Conservation (phyloP, 2,329 filamentous ascomycete genomes). For the Rhinocladiella similis region DNA sequence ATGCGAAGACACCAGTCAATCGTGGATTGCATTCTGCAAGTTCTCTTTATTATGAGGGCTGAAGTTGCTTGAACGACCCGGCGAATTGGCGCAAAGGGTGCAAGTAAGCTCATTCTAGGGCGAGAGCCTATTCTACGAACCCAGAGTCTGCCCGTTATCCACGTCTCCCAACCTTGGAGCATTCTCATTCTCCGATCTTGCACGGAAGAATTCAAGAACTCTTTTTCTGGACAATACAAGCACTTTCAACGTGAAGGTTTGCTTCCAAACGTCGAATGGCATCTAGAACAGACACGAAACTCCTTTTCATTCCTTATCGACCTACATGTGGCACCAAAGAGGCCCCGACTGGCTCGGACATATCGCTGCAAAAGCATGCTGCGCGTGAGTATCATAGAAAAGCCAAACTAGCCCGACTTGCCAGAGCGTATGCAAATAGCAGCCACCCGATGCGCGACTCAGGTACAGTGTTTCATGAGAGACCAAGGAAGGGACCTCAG, state of each 20-base stretch:
- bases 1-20: no score
- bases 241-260: neutral
- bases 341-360: neutral
- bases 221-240: neutral
- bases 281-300: neutral
- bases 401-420: conserved; percentile 13
- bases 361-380: conserved; percentile 16
- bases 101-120: no score
- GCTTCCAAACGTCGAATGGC: neutral
- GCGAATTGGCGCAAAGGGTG: no score
- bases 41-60: no score
- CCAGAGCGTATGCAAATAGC: neutral
- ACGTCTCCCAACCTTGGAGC: no score
- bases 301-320: conserved; percentile 16
- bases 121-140: no score
- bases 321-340: conserved; percentile 1
- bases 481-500: neutral
- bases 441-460: neutral
- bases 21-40: no score
- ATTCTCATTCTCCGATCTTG: no score
- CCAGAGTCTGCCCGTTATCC: no score
- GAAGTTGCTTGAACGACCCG: no score
- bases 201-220: neutral
- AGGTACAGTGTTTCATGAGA: neutral
- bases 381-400: conserved; percentile 22